A percentile compares a stretch with the other conserved stretches of the same genome.
phyloP scores from a whole-genome alignment of 352 stramenopile species.

The Globisporangium solare region DNA sequence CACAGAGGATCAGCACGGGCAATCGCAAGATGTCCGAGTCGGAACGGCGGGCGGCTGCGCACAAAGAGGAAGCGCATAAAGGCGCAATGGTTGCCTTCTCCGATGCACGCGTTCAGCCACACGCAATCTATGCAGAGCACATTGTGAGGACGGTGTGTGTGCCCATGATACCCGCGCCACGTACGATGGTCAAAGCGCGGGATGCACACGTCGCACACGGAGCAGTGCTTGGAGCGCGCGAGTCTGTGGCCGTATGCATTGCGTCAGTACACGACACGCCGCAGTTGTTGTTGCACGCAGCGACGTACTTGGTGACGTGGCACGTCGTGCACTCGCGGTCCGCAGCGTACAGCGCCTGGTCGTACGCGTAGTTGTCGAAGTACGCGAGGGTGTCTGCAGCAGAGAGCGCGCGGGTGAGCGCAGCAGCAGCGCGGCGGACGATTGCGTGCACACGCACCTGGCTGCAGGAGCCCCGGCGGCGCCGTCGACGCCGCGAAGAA shows the following conservation, averaged over 20 bases:
- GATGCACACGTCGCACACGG: slow-evolving; percentile 57
- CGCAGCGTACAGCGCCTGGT: slow-evolving; percentile 32
- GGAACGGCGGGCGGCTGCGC: not conserved
- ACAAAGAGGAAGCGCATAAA: slow-evolving; percentile 62
- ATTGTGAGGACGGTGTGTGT: too few relatives aligned
- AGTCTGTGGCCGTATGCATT: slow-evolving; percentile 17
- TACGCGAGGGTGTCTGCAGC: slow-evolving; percentile 33
- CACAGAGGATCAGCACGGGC: too few relatives aligned
- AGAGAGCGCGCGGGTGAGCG: not conserved
- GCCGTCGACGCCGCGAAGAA: slow-evolving; percentile 47
- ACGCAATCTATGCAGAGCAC: slow-evolving; percentile 27
- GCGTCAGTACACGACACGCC: too few relatives aligned
- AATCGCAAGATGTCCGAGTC: not conserved
- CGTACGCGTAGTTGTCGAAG: slow-evolving; percentile 54
- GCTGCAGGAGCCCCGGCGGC: slow-evolving; percentile 33
- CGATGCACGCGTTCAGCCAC: slow-evolving; percentile 66
- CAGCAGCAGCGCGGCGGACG: too few relatives aligned
- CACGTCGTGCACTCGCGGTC: slow-evolving; percentile 40
- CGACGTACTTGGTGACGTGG: slow-evolving; percentile 35
- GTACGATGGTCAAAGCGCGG: slow-evolving; percentile 63
- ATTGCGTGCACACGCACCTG: slow-evolving; percentile 27
- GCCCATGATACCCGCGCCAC: too few relatives aligned
- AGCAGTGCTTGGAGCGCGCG: slow-evolving; percentile 67
- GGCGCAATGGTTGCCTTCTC: slow-evolving; percentile 48
- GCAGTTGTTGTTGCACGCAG: too few relatives aligned